These are phyloP conservation scores for Yarrowia sp. DNA, from an alignment of 805 yeast genomes.

Conservation along the genomic window DNA sequence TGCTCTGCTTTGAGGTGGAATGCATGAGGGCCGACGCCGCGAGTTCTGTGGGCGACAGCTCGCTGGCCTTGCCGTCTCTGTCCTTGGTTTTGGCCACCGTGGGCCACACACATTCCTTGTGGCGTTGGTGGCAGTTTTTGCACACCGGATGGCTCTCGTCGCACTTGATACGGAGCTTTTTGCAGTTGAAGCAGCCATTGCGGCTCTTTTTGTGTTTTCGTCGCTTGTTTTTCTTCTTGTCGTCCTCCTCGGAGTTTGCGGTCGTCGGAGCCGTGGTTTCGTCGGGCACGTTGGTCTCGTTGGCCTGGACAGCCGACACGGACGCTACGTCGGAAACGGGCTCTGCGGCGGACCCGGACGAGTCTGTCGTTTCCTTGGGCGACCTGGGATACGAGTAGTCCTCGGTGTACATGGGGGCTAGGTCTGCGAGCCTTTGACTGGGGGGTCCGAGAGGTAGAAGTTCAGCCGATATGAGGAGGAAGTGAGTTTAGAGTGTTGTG, in stretches of 20 bases:
- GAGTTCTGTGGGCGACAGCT: constrained; percentile 26
- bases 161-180: constrained; percentile 45
- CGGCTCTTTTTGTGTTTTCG: constrained; percentile 44
- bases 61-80: constrained; percentile 11
- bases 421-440: constrained; percentile 8
- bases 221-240: constrained; percentile 41
- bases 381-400: constrained; percentile 34
- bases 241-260: constrained; percentile 26
- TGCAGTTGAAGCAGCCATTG: constrained; percentile 45
- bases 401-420: constrained; percentile 30
- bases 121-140: constrained; percentile 42
- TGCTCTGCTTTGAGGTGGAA: constrained; percentile 28
- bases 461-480: constrained; percentile 5
- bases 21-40: constrained; percentile 33
- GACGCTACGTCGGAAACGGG: constrained; percentile 2
- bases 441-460: no score
- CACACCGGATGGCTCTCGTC: constrained; percentile 45
- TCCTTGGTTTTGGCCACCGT: constrained; percentile 23
- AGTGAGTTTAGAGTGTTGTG: constrained; percentile 27
- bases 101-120: constrained; percentile 42
- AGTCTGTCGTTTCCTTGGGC: constrained; percentile 34
- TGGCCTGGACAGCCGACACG: constrained; percentile 7
- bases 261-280: constrained; percentile 8
- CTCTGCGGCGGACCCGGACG: constrained; percentile 19
- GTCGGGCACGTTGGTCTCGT: neutral